A percentile compares a stretch with the other conserved stretches of the same genome.
These are phyloP conservation scores for Tetrapyrgos nigripes DNA, from an alignment of 1,284 basidiomycete genomes.

Conservation along the genomic window DNA sequence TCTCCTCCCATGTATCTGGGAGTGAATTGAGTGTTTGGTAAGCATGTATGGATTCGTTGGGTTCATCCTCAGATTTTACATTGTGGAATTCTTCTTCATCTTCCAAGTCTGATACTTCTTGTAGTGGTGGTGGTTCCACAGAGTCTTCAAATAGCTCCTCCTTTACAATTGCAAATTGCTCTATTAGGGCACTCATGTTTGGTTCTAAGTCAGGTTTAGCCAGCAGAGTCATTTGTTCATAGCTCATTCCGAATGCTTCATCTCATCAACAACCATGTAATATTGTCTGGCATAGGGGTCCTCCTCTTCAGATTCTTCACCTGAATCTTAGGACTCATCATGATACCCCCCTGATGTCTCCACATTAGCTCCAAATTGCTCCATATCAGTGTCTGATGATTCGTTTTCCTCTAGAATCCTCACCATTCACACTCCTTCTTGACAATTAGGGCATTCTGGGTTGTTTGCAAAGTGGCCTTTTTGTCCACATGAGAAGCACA, in stretches of 20 bases:
- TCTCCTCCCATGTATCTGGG: too few species aligned
- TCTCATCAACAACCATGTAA: neutral
- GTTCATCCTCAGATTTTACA: neutral
- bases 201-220: neutral
- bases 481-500: neutral
- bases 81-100: neutral
- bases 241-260: neutral
- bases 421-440: neutral
- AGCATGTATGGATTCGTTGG: neutral
- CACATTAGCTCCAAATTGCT: neutral
- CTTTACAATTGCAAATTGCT: too few species aligned
- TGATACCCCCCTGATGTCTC: too few species aligned
- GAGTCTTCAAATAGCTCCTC: neutral
- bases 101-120: neutral
- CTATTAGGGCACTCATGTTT: neutral
- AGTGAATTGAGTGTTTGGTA: too few species aligned
- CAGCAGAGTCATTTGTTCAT: neutral
- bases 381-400: neutral
- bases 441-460: neutral
- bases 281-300: neutral
- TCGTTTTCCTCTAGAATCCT: neutral
- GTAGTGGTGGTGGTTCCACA: neutral
- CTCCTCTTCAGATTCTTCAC: neutral
- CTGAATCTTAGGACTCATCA: neutral
- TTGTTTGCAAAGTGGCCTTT: neutral